Evolutionary conservation across 2,329 filamentous ascomycete genomes (phyloP).

Genomic region (Fusarium duplospermum): DNA sequence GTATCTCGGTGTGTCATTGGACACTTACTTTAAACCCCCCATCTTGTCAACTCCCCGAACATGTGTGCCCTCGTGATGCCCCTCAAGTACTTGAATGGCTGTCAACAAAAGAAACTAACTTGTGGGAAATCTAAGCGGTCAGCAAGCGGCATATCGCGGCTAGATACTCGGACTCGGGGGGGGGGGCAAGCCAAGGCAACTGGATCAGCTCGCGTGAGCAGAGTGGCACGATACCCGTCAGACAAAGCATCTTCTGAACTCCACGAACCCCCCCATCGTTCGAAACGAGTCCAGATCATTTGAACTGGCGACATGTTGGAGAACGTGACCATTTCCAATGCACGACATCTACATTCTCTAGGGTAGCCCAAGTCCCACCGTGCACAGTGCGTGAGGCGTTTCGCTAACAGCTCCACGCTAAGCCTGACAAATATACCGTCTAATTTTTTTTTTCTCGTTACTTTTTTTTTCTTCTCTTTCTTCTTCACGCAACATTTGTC

Average conservation of each 20-base stretch:
- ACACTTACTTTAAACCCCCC: not conserved
- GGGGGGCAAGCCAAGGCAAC: not conserved
- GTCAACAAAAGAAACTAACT: not conserved
- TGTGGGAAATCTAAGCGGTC: not conserved
- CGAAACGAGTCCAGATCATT: not conserved
- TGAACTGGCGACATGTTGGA: not conserved
- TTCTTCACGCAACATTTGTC: constrained; percentile 48
- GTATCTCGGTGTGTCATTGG: constrained; percentile 1
- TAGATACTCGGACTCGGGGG: not conserved
- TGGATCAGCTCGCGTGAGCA: constrained; percentile 25
- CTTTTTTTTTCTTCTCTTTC: constrained; percentile 8
- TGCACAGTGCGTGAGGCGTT: constrained; percentile 1
- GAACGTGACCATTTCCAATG: not conserved
- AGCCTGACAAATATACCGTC: constrained; percentile 21
- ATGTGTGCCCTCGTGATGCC: constrained; percentile 21
- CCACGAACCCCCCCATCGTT: not conserved
- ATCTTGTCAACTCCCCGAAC: not conserved
- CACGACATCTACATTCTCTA: not conserved
- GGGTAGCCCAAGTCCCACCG: not conserved
- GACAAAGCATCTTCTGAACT: not conserved
- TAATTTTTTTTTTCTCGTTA: constrained; percentile 1
- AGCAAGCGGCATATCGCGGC: not conserved
- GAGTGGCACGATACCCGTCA: not conserved
- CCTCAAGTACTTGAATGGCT: not conserved
- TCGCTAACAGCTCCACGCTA: constrained; percentile 23